Percentiles rank a stretch among this genome's conserved stretches.
Evolutionary conservation across 441 rosid species (phyloP).

Genomic region (Geranium incanum): DNA sequence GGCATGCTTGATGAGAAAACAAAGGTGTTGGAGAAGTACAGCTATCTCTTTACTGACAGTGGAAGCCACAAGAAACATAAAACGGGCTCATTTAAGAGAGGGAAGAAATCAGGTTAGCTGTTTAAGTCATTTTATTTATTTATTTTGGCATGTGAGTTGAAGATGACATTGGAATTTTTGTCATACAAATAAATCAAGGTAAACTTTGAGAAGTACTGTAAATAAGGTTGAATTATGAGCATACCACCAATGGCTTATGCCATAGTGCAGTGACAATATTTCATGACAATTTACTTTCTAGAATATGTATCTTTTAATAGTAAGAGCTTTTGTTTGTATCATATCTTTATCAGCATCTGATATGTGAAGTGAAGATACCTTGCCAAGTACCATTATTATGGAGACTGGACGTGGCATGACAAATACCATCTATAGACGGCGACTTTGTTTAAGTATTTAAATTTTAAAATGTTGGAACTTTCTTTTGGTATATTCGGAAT

Average conservation of each 20-base stretch:
- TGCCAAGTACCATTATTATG: neutral
- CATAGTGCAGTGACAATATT: neutral
- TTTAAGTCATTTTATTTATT: neutral
- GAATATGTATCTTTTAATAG: neutral
- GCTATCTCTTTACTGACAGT: slow-evolving; percentile 37
- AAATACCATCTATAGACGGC: neutral
- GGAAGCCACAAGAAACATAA: slow-evolving; percentile 25
- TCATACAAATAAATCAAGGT: neutral
- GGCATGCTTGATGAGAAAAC: slow-evolving; percentile 66
- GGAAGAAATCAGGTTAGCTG: slow-evolving; percentile 28
- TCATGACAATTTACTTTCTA: neutral
- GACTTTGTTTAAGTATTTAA: neutral
- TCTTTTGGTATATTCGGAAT: neutral
- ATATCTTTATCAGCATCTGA: neutral
- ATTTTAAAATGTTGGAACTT: too few species aligned
- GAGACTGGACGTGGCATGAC: neutral
- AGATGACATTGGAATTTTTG: slow-evolving; percentile 1
- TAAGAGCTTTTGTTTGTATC: neutral
- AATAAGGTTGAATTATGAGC: neutral
- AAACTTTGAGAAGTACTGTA: neutral
- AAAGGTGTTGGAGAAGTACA: slow-evolving; percentile 50
- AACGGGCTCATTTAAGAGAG: slow-evolving; percentile 32
- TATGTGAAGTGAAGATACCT: neutral
- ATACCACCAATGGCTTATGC: neutral
- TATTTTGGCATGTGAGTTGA: neutral